These are phyloP conservation scores for Aspergillus panamensis DNA, from an alignment of 495 filamentous ascomycete species.

Conservation along the genomic window DNA sequence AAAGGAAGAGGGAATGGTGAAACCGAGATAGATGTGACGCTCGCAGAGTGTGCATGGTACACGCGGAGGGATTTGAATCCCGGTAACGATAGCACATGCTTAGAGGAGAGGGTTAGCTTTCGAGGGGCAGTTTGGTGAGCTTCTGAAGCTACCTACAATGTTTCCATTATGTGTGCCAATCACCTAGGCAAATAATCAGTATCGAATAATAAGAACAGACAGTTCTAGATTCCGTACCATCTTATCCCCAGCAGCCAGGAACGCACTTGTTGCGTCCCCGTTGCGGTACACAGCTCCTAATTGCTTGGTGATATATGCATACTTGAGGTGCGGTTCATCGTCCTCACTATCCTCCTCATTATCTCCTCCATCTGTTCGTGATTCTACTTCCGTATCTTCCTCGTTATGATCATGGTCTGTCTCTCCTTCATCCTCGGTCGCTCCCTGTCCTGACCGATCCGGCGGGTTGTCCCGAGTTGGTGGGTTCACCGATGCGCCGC, in stretches of 20 bases:
- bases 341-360: conserved; percentile 83
- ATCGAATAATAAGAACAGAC: not conserved
- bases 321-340: conserved; percentile 94
- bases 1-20: conserved; percentile 84
- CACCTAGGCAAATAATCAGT: conserved; percentile 54
- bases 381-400: conserved; percentile 27
- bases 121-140: not conserved
- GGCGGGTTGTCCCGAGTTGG: conserved; percentile 17
- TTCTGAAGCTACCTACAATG: conserved; percentile 60
- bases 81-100: conserved; percentile 86
- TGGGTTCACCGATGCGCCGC: conserved; percentile 16
- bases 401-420: conserved; percentile 16
- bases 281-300: conserved; percentile 82
- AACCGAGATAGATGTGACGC: conserved; percentile 82
- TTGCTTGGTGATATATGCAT: conserved; percentile 76
- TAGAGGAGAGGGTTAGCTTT: conserved; percentile 25
- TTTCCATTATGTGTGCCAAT: conserved; percentile 96
- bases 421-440: conserved; percentile 20
- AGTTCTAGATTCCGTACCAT: conserved; percentile 59
- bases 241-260: conserved; percentile 88
- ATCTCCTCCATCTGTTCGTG: conserved; percentile 46
- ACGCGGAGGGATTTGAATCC: conserved; percentile 71
- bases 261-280: conserved; percentile 88
- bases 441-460: conserved; percentile 20
- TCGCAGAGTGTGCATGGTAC: conserved; percentile 90